These are phyloP conservation scores for Panus rudis DNA, from an alignment of 768 basidiomycete genomes.

Conservation along the genomic window DNA sequence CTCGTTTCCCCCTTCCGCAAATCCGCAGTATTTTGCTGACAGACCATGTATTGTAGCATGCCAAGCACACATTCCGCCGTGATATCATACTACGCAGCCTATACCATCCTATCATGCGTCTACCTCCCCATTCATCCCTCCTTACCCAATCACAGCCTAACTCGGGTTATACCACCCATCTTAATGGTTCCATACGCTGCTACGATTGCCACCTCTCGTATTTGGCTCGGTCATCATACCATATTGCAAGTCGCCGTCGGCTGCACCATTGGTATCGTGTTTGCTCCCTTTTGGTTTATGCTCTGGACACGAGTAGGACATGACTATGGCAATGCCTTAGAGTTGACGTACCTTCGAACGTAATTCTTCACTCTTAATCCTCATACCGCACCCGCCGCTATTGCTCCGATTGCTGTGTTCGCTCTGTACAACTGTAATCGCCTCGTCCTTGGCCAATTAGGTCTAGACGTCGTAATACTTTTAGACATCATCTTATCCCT, in stretches of 20 bases:
- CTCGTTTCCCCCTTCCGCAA: neutral
- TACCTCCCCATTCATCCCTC: conserved; percentile 55
- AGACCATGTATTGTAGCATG: conserved; percentile 45
- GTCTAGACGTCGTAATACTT: neutral
- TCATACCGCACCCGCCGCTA: too few relatives aligned
- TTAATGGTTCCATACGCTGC: conserved; percentile 49
- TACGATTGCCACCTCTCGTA: conserved; percentile 53
- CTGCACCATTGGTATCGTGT: conserved; percentile 43
- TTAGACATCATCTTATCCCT: neutral
- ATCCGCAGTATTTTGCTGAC: neutral
- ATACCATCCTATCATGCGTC: conserved; percentile 47
- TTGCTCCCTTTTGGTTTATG: conserved; percentile 49
- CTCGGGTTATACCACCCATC: conserved; percentile 38
- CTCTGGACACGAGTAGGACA: conserved; percentile 42
- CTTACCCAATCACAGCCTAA: conserved; percentile 32
- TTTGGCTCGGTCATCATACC: conserved; percentile 76
- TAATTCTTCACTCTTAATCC: neutral
- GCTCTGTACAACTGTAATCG: neutral
- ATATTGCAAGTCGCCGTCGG: conserved; percentile 62
- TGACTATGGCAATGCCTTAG: conserved; percentile 19
- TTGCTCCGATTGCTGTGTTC: too few relatives aligned
- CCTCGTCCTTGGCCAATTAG: neutral
- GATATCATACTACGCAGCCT: conserved; percentile 59
- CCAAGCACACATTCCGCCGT: conserved; percentile 75
- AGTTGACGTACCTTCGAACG: conserved; percentile 9